A percentile compares a stretch with the other conserved stretches of the same genome.
Conservation (phyloP, 106 monocot genomes). For the Platanthera zijinensis region DNA sequence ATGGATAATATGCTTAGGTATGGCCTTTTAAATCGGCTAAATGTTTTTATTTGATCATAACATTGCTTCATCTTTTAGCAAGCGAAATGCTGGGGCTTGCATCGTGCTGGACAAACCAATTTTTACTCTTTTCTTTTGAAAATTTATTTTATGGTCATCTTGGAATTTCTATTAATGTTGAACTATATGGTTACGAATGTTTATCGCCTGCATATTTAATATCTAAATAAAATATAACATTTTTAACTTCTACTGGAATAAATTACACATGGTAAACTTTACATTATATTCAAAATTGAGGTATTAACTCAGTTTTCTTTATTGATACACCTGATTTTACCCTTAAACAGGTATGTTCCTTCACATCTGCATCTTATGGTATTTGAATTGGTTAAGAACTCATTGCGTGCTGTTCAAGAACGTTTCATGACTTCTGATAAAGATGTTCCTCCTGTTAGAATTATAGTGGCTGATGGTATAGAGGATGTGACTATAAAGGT, state of each 20-base stretch:
- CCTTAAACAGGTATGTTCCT: slow-evolving; percentile 67
- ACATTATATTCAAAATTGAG: background rate
- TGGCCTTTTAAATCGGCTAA: background rate
- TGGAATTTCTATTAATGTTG: too few relatives aligned
- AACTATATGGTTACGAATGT: too few relatives aligned
- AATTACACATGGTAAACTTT: background rate
- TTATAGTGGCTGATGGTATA: slow-evolving; percentile 92
- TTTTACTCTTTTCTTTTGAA: too few relatives aligned
- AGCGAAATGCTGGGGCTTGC: too few relatives aligned
- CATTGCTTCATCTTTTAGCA: background rate
- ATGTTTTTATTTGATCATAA: background rate
- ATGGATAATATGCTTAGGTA: background rate
- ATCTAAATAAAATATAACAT: too few relatives aligned
- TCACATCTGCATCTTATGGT: slow-evolving; percentile 97
- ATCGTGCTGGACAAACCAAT: too few relatives aligned
- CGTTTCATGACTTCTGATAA: slow-evolving; percentile 75
- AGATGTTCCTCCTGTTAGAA: slow-evolving; percentile 73
- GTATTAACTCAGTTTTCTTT: background rate
- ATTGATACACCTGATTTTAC: background rate
- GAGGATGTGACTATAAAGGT: slow-evolving; percentile 99
- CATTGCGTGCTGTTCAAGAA: slow-evolving; percentile 94
- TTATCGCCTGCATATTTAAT: too few relatives aligned
- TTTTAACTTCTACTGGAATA: too few relatives aligned
- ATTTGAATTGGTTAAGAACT: slow-evolving; percentile 97
- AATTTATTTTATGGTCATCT: too few relatives aligned